Percentiles rank a stretch among this genome's conserved stretches.
phyloP scores from a whole-genome alignment of 331 rosid genomes.

The Pyracantha coccinea region DNA sequence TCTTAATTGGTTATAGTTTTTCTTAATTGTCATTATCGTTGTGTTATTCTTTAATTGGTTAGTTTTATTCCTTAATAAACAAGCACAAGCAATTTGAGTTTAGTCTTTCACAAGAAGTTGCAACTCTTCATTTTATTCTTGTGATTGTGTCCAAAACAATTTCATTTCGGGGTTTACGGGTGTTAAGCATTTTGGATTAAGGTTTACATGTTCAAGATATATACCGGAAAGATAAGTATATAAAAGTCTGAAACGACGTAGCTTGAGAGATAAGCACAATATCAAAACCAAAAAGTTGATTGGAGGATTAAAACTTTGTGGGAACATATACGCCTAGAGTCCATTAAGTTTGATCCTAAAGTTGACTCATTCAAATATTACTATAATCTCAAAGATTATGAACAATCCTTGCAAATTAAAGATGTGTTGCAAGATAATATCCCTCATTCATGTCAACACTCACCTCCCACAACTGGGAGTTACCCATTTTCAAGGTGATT shows the following conservation, averaged over 20 bases:
- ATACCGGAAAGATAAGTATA: neutral
- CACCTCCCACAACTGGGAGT: neutral
- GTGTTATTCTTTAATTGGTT: no score
- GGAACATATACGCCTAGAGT: neutral
- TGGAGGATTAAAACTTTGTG: neutral
- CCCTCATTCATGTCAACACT: neutral
- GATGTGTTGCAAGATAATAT: neutral
- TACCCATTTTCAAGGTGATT: no score
- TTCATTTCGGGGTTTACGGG: neutral
- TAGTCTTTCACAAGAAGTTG: no score
- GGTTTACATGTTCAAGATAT: no score
- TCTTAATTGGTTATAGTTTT: neutral
- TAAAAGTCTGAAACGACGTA: neutral
- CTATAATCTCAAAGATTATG: neutral
- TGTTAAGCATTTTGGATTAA: neutral
- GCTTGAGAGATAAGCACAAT: neutral
- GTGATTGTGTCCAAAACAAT: no score
- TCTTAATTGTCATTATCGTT: no score
- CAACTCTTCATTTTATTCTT: no score
- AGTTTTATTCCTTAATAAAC: no score
- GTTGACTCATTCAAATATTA: neutral
- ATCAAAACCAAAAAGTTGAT: neutral
- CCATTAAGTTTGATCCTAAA: neutral
- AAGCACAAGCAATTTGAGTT: no score
- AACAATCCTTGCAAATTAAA: neutral